Percentiles rank a stretch among this genome's conserved stretches.
Evolutionary conservation across 2,329 filamentous ascomycete genomes (phyloP).

Genomic region (Curvularia verruculosa): DNA sequence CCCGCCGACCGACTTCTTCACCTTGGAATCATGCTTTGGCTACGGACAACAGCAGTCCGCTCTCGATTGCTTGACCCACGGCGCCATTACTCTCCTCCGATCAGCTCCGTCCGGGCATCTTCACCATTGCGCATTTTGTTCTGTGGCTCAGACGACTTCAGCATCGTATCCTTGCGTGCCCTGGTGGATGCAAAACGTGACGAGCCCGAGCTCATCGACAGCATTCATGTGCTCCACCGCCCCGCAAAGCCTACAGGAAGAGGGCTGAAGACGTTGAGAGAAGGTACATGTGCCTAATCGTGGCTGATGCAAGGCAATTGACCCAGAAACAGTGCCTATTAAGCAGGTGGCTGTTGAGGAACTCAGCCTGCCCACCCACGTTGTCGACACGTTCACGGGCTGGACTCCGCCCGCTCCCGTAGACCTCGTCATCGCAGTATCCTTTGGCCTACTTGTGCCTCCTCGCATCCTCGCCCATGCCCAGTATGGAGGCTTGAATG

Average conservation of each 20-base stretch:
- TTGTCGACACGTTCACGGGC: constrained; percentile 79
- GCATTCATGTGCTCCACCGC: constrained; percentile 84
- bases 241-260: constrained; percentile 80
- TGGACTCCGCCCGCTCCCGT: constrained; percentile 63
- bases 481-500: constrained; percentile 86
- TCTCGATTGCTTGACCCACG: constrained; percentile 15
- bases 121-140: constrained; percentile 82
- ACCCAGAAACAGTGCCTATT: constrained; percentile 68
- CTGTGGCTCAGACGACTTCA: constrained; percentile 92
- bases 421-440: constrained; percentile 89
- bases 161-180: constrained; percentile 74
- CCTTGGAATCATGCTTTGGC: constrained; percentile 17
- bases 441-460: constrained; percentile 90
- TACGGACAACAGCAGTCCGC: constrained; percentile 32
- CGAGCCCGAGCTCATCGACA: constrained; percentile 54
- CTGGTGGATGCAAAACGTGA: constrained; percentile 65
- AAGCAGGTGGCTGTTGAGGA: constrained; percentile 64
- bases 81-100: constrained; percentile 21
- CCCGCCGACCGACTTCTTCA: constrained; percentile 12
- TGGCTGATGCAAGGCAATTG: constrained; percentile 10
- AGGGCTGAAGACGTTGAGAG: constrained; percentile 69
- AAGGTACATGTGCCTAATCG: constrained; percentile 59
- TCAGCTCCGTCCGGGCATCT: constrained; percentile 4
- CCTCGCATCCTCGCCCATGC: constrained; percentile 71
- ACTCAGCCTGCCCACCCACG: constrained; percentile 71